Evolutionary conservation across 176 grass and related monocot genomes (phyloP).

Genomic region (Areca catechu): DNA sequence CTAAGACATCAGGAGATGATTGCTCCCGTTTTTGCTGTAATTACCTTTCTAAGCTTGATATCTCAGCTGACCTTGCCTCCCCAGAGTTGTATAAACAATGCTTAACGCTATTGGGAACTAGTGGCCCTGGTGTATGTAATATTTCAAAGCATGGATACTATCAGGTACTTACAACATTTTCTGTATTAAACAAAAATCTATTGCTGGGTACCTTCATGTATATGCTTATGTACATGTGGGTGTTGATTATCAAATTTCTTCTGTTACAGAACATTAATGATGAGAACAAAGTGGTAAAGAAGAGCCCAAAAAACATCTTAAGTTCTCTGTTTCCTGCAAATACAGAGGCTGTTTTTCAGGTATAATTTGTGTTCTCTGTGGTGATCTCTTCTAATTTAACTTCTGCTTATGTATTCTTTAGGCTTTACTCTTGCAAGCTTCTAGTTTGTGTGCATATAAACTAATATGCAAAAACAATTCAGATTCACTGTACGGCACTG

Average conservation of each 20-base stretch:
- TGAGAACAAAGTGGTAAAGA: background rate
- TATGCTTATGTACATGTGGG: background rate
- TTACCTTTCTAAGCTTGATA: constrained; percentile 25
- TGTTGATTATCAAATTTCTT: background rate
- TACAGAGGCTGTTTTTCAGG: constrained; percentile 14
- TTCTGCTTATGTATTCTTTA: background rate
- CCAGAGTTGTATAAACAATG: constrained; percentile 25
- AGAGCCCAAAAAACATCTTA: constrained; percentile 19
- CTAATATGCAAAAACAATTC: too few relatives aligned
- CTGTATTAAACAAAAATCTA: constrained; percentile 5
- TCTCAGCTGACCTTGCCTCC: constrained; percentile 23
- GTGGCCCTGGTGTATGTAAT: constrained; percentile 8
- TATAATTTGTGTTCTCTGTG: background rate
- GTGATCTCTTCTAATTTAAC: too few relatives aligned
- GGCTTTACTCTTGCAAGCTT: background rate
- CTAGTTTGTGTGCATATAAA: too few relatives aligned
- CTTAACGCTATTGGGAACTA: constrained; percentile 5
- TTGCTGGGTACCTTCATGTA: background rate
- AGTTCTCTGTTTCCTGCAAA: constrained; percentile 24
- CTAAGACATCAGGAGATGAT: constrained; percentile 9
- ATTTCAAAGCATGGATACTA: background rate
- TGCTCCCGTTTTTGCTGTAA: constrained; percentile 20
- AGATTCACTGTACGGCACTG: too few relatives aligned
- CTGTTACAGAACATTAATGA: constrained; percentile 23
- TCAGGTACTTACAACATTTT: constrained; percentile 23